Evolutionary conservation across 2,329 filamentous ascomycete species (phyloP).

Genomic region (Phoma sp.): DNA sequence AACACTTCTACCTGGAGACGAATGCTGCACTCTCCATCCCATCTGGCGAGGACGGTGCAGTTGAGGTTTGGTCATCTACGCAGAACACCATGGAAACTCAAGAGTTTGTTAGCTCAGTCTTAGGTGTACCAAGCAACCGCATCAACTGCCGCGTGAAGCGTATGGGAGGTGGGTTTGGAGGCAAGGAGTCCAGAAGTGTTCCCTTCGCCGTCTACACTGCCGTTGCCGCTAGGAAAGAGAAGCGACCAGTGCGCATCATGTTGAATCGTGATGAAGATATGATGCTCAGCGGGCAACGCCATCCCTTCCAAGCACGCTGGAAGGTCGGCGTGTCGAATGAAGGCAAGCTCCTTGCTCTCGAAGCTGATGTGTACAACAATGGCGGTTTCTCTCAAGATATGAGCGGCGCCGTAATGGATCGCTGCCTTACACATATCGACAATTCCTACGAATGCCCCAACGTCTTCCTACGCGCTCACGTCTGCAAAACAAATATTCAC

Average conservation of each 20-base stretch:
- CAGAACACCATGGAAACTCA: slow-evolving; percentile 52
- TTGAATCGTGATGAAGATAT: slow-evolving; percentile 96
- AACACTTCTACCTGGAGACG: slow-evolving; percentile 96
- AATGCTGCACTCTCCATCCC: slow-evolving; percentile 85
- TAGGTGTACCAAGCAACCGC: slow-evolving; percentile 84
- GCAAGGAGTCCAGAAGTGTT: slow-evolving; percentile 88
- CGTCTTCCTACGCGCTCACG: slow-evolving; percentile 79
- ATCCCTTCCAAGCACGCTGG: slow-evolving; percentile 89
- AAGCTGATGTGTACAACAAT: slow-evolving; percentile 90
- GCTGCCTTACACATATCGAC: slow-evolving; percentile 85
- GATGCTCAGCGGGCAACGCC: slow-evolving; percentile 84
- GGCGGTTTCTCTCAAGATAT: slow-evolving; percentile 77
- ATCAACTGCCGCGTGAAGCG: slow-evolving; percentile 89
- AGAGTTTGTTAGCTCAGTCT: slow-evolving; percentile 79
- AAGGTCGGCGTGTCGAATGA: slow-evolving; percentile 92
- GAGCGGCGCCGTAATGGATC: slow-evolving; percentile 80
- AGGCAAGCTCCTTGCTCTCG: slow-evolving; percentile 88
- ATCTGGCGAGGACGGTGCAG: slow-evolving; percentile 88
- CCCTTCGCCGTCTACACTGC: slow-evolving; percentile 84
- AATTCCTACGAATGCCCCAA: slow-evolving; percentile 89
- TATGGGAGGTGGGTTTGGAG: slow-evolving; percentile 90
- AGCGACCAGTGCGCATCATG: slow-evolving; percentile 87
- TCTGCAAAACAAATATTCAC: slow-evolving; percentile 94
- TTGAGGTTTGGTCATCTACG: slow-evolving; percentile 74
- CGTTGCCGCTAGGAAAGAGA: slow-evolving; percentile 82